Conservation (phyloP, 2,329 filamentous ascomycete species). For the Conoideocrella luteorostrata region DNA sequence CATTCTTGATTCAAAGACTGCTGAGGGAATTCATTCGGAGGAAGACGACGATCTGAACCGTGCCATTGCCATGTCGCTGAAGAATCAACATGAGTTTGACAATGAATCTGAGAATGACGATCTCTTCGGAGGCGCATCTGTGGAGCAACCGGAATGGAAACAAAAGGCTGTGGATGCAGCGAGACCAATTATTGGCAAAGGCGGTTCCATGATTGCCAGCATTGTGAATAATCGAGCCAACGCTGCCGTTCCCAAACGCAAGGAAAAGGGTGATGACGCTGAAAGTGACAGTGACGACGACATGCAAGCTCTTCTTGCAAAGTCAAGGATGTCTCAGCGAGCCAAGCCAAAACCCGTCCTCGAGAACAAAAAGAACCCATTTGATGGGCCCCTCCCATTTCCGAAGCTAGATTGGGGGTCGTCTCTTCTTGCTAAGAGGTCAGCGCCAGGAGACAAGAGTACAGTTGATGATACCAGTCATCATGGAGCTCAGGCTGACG, state of each 20-base stretch:
- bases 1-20: slow-evolving; percentile 22
- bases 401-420: slow-evolving; percentile 73
- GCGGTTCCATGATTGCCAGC: slow-evolving; percentile 60
- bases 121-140: slow-evolving; percentile 44
- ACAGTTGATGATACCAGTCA: slow-evolving; percentile 14
- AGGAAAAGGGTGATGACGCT: slow-evolving; percentile 13
- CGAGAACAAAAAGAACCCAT: slow-evolving; percentile 54
- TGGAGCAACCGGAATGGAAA: slow-evolving; percentile 43
- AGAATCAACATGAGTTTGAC: slow-evolving; percentile 47
- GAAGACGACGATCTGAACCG: slow-evolving; percentile 60
- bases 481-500: slow-evolving; percentile 20
- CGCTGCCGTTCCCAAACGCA: slow-evolving; percentile 46
- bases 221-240: slow-evolving; percentile 69
- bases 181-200: slow-evolving; percentile 44
- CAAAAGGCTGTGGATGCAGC: slow-evolving; percentile 45
- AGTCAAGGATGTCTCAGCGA: slow-evolving; percentile 57
- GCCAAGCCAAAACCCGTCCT: slow-evolving; percentile 29
- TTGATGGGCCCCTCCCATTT: slow-evolving; percentile 82
- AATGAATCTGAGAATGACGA: slow-evolving; percentile 33
- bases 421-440: slow-evolving; percentile 45
- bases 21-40: slow-evolving; percentile 32
- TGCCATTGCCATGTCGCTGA: slow-evolving; percentile 81
- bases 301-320: slow-evolving; percentile 67
- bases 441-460: slow-evolving; percentile 17
- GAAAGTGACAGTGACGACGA: slow-evolving; percentile 75